Evolutionary conservation across 208 protist genomes (phyloP).

Genomic region (Trypanosoma congolense): DNA sequence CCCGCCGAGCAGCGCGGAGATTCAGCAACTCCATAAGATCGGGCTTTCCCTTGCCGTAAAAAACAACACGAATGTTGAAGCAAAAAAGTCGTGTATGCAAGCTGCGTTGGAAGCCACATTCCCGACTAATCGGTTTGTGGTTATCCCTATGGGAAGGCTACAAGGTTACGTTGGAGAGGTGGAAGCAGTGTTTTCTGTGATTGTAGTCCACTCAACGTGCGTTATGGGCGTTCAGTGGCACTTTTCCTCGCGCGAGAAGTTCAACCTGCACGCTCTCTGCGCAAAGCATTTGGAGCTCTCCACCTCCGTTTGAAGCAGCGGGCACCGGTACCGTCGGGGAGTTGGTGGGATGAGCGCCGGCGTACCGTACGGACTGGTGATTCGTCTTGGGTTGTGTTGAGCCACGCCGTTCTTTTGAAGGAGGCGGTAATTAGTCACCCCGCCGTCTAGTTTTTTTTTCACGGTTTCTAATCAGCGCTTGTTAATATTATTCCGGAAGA

Average conservation of each 20-base stretch:
- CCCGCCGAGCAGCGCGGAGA: constrained; percentile 11
- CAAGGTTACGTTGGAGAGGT: constrained; percentile 23
- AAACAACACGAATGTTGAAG: constrained; percentile 81
- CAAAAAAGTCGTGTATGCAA: constrained; percentile 41
- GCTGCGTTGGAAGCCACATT: constrained; percentile 44
- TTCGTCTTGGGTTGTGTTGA: too few species aligned
- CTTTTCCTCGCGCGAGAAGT: constrained; percentile 41
- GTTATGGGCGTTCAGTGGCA: constrained; percentile 61
- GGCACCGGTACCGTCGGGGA: too few species aligned
- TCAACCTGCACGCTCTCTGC: constrained; percentile 67
- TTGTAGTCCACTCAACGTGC: constrained; percentile 74
- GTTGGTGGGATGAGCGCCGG: too few species aligned
- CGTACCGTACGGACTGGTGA: too few species aligned
- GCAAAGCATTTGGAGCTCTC: constrained; percentile 42
- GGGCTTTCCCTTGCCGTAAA: constrained; percentile 64
- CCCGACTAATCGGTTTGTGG: constrained; percentile 74
- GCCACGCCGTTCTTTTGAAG: too few species aligned
- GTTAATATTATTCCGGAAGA: too few species aligned
- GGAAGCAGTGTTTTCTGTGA: constrained; percentile 33
- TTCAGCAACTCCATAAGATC: constrained; percentile 10
- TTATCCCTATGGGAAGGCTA: constrained; percentile 30
- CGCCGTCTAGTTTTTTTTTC: too few species aligned
- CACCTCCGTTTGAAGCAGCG: neutral
- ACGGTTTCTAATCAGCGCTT: too few species aligned
- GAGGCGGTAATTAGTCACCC: too few species aligned